Evolutionary conservation across 2,329 filamentous ascomycete genomes (phyloP).

Genomic region (Exophiala bonariae): DNA sequence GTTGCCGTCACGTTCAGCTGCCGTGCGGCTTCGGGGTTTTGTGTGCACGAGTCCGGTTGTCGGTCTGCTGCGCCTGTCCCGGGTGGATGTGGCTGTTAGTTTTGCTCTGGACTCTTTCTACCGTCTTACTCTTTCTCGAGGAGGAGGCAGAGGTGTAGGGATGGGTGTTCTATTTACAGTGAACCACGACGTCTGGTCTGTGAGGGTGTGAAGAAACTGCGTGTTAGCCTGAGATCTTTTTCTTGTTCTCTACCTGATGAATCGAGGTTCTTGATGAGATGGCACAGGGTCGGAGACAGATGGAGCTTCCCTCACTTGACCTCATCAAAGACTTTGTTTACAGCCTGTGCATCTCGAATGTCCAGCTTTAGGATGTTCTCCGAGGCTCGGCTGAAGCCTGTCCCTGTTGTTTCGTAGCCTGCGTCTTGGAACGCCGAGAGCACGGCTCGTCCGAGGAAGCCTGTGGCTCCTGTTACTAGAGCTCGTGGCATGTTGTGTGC

Average conservation of each 20-base stretch:
- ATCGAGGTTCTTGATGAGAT: too few species aligned
- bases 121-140: conserved; percentile 2
- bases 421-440: conserved; percentile 66
- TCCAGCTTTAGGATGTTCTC: conserved; percentile 63
- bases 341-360: conserved; percentile 44
- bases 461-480: conserved; percentile 81
- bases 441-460: conserved; percentile 79
- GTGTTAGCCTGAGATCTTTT: background rate
- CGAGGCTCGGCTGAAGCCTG: conserved; percentile 71
- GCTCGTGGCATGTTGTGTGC: conserved; percentile 46
- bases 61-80: conserved; percentile 76
- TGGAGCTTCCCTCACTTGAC: conserved; percentile 45
- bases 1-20: conserved; percentile 75
- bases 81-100: background rate
- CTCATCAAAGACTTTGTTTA: conserved; percentile 50
- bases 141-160: conserved; percentile 14
- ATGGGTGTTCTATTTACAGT: conserved; percentile 60
- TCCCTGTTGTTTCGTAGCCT: conserved; percentile 70
- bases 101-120: too few species aligned
- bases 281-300: too few species aligned
- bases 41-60: conserved; percentile 81
- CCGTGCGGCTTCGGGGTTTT: conserved; percentile 72
- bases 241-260: too few species aligned
- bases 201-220: background rate
- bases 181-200: conserved; percentile 75